Evolutionary conservation across 1,284 basidiomycete genomes (phyloP).

Genomic region (Tilletia setariae): DNA sequence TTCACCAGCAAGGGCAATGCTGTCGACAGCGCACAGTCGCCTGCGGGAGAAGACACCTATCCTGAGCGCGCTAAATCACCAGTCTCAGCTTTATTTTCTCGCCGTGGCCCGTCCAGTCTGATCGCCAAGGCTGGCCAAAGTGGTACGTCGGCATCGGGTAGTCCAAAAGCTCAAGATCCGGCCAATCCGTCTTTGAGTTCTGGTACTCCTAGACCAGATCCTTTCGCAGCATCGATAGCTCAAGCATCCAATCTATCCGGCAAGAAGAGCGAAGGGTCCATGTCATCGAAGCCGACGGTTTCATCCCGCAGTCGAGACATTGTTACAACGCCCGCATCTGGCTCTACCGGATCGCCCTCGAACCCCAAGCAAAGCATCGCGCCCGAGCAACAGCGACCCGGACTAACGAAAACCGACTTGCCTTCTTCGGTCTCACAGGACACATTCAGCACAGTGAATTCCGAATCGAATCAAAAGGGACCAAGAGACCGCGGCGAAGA

Average conservation of each 20-base stretch:
- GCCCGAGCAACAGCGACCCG: background rate
- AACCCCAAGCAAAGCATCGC: constrained; percentile 27
- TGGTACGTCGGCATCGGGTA: background rate
- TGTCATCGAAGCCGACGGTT: too few species aligned
- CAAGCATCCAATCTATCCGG: too few species aligned
- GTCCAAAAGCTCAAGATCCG: too few species aligned
- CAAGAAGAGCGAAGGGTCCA: too few species aligned
- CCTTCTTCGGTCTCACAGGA: constrained; percentile 33
- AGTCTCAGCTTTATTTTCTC: constrained; percentile 17
- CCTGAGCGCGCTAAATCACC: constrained; percentile 38
- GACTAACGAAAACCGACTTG: background rate
- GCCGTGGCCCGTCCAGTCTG: background rate
- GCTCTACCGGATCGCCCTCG: background rate
- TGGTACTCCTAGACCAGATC: background rate
- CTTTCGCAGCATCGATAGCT: background rate
- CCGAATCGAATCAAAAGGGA: constrained; percentile 6
- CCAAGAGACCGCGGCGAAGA: constrained; percentile 6
- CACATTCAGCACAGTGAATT: constrained; percentile 38
- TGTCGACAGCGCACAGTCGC: too few species aligned
- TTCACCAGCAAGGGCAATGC: background rate
- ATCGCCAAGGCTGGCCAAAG: background rate
- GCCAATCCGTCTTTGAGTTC: background rate
- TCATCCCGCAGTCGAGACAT: too few species aligned
- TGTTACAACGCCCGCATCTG: too few species aligned
- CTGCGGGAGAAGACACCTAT: constrained; percentile 27